phyloP scores from a whole-genome alignment of 2,329 filamentous ascomycete genomes.

The Aspergillus fischeri region DNA sequence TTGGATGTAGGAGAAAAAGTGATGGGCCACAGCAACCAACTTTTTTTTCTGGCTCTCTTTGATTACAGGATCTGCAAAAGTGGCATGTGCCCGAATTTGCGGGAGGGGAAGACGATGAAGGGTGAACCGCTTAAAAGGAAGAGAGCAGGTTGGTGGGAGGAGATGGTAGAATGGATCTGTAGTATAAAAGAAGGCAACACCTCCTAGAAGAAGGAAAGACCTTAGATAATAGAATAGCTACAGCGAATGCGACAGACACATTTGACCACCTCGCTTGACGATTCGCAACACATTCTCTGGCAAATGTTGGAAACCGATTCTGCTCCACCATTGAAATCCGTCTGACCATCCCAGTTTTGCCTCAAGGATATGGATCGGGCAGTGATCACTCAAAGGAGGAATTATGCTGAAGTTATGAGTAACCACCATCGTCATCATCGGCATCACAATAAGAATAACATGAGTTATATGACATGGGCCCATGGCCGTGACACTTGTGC shows the following conservation, averaged over 20 bases:
- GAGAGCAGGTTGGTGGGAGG: no score
- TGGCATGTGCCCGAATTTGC: not conserved
- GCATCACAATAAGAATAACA: not conserved
- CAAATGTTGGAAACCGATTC: no score
- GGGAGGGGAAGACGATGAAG: not conserved
- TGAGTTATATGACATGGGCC: not conserved
- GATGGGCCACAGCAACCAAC: not conserved
- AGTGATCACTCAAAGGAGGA: not conserved
- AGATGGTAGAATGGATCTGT: not conserved
- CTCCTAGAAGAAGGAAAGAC: not conserved
- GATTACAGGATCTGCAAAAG: no score
- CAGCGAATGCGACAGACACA: not conserved
- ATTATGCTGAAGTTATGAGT: not conserved
- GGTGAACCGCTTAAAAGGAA: not conserved
- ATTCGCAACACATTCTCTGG: not conserved
- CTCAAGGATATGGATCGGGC: not conserved
- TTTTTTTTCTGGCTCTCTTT: not conserved
- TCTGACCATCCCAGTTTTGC: not conserved
- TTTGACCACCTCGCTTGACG: not conserved
- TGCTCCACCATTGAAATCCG: not conserved
- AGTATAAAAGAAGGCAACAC: not conserved
- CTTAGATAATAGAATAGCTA: not conserved
- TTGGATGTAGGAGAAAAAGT: not conserved
- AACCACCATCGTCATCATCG: not conserved
- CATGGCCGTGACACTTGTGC: not conserved